Evolutionary conservation across 164 flowering plant species (phyloP), one percentile per base, ranked within the genome.

Genomic region (Tinospora cordifolia): DNA sequence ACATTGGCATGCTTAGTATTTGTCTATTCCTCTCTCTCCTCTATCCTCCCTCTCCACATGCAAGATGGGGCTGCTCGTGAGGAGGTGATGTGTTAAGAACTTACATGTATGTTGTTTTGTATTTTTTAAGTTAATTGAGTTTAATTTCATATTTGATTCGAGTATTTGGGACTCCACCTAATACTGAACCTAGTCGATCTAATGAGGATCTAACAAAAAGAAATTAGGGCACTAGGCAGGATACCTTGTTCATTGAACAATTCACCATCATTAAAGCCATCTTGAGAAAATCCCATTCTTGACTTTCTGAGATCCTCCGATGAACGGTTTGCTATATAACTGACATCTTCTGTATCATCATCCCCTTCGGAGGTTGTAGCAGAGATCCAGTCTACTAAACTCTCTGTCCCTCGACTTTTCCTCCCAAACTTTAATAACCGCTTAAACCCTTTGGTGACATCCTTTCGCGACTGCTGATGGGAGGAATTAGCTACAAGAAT

Each of bases 311-410:
- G 77, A 81, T 92, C 96, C 69, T 90, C 99, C 5, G 97, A 92
- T 51, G 90, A 86, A 36, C 96, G 85, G 72, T 79, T 89, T 54
- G 93, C 88, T 69, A 72, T 81, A 77, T 92, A 97, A 63, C 94
- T 79, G 46, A 90, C 96, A 84, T 95, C 99, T 78, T 92, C 98
- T 1, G 88, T 82, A 72, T 95, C 99, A 81, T 94, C 98, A 81
- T 92, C 97, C 66, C 99, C 99, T 83, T 95, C 99, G 68, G 98
- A 95, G 63, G 99, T 92, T 36, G 99, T 92, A 44, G 98, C 96
- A 78, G 99, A 95, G 13, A 92, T 84, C 98, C 98, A 95, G 63
- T 95, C 99, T 67, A 78, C 86, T 72, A 86, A 71, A 80, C 80
- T 86, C 51, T 90, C 99, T 27, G 92, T 59, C 24, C 92, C 97